Conservation (phyloP, 2,329 filamentous ascomycete genomes). For the Emergomyces africanus region DNA sequence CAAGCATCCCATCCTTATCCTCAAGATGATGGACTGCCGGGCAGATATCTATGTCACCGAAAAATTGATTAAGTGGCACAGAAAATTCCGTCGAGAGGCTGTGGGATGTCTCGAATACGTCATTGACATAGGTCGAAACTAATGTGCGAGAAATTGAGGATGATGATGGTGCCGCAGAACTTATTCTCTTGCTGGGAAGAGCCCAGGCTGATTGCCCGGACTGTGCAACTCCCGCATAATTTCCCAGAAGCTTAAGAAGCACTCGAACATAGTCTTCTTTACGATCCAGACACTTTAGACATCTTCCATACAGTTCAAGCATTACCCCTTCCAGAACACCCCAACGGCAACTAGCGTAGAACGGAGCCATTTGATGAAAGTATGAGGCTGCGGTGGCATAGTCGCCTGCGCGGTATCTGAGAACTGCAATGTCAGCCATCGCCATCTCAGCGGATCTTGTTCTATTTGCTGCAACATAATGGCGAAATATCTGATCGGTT, state of each 20-base stretch:
- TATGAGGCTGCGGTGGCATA: conserved; percentile 60
- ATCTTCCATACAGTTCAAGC: conserved; percentile 73
- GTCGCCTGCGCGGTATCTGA: conserved; percentile 67
- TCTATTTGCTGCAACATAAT: conserved; percentile 69
- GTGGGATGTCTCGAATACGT: conserved; percentile 36
- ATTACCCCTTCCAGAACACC: conserved; percentile 66
- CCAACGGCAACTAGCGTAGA: conserved; percentile 71
- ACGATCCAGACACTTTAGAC: conserved; percentile 61
- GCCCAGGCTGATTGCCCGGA: conserved; percentile 20
- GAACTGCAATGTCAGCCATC: conserved; percentile 71
- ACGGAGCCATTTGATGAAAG: conserved; percentile 65
- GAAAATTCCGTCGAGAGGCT: conserved; percentile 48
- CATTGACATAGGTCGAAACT: conserved; percentile 25
- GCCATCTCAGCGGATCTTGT: conserved; percentile 63
- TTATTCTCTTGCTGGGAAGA: not conserved
- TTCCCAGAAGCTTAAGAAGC: conserved; percentile 51
- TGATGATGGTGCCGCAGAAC: conserved; percentile 17
- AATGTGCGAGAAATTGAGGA: conserved; percentile 11
- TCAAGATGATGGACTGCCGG: conserved; percentile 57
- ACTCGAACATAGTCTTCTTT: conserved; percentile 69
- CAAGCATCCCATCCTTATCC: conserved; percentile 59
- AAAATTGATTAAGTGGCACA: conserved; percentile 60
- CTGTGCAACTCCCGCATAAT: conserved; percentile 23
- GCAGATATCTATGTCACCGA: conserved; percentile 55
- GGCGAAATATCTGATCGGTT: conserved; percentile 72